These are phyloP conservation scores for Wickerhamiella slavikovae DNA, from an alignment of 805 yeast genomes.

Conservation along the genomic window DNA sequence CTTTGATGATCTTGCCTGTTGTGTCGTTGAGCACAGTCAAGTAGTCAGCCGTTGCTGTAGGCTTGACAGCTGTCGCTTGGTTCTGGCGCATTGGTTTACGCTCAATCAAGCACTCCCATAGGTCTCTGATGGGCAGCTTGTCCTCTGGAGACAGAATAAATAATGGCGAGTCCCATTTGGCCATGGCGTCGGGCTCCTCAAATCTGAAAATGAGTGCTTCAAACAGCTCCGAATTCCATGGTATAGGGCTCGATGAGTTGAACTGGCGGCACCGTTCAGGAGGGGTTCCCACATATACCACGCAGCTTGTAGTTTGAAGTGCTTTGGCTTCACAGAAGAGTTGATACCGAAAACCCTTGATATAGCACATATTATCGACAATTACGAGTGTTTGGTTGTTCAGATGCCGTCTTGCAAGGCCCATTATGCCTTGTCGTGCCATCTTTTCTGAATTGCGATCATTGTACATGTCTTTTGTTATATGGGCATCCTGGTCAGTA, in stretches of 20 bases:
- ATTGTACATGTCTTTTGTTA: conserved; percentile 41
- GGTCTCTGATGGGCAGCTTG: conserved; percentile 36
- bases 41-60: conserved; percentile 58
- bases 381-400: conserved; percentile 53
- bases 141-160: conserved; percentile 41
- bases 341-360: conserved; percentile 90
- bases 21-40: conserved; percentile 55
- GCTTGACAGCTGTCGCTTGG: conserved; percentile 63
- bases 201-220: conserved; percentile 60
- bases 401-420: conserved; percentile 72
- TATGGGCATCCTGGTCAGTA: conserved; percentile 59
- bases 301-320: conserved; percentile 59
- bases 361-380: conserved; percentile 69
- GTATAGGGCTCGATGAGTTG: conserved; percentile 24
- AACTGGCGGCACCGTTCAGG: conserved; percentile 38
- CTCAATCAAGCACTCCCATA: conserved; percentile 29
- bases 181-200: conserved; percentile 77
- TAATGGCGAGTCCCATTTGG: conserved; percentile 89
- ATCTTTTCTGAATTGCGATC: conserved; percentile 64
- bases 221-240: conserved; percentile 49
- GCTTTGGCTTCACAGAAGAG: conserved; percentile 85
- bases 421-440: conserved; percentile 64
- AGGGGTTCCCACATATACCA: conserved; percentile 60
- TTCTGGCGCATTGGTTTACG: conserved; percentile 49
- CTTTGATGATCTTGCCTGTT: conserved; percentile 44